phyloP scores from a whole-genome alignment of 1,284 basidiomycete genomes.

The Trametes pubescens region DNA sequence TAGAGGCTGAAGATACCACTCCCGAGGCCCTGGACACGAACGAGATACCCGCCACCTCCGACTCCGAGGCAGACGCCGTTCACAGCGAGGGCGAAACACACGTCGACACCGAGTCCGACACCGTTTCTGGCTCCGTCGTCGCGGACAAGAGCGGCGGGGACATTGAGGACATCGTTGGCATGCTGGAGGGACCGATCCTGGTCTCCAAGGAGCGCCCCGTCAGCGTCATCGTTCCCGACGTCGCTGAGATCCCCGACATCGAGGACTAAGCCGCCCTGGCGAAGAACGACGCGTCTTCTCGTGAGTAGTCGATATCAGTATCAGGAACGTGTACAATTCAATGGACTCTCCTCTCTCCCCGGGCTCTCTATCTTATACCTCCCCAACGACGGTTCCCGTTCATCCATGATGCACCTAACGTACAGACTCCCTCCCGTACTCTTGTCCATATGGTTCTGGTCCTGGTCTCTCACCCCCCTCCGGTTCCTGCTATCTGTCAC shows the following conservation, averaged over 20 bases:
- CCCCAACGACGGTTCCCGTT: constrained; percentile 14
- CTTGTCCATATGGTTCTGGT: constrained; percentile 4
- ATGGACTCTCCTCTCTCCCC: constrained; percentile 8
- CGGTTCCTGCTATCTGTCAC: constrained; percentile 14
- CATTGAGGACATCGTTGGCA: constrained; percentile 69
- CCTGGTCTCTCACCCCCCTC: background rate
- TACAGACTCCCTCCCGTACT: constrained; percentile 11
- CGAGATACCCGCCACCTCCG: constrained; percentile 23
- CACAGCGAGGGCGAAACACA: constrained; percentile 33
- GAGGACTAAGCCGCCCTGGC: constrained; percentile 35
- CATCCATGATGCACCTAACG: constrained; percentile 10
- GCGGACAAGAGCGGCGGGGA: constrained; percentile 47
- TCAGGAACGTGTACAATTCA: constrained; percentile 17
- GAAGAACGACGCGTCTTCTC: background rate
- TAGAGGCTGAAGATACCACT: constrained; percentile 18
- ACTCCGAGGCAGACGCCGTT: constrained; percentile 35
- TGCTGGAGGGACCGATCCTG: constrained; percentile 54
- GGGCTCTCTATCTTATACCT: constrained; percentile 19
- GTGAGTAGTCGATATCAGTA: constrained; percentile 13
- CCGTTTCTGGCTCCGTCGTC: constrained; percentile 30
- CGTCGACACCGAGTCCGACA: constrained; percentile 34
- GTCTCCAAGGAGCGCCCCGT: constrained; percentile 42
- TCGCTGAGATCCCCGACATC: constrained; percentile 45
- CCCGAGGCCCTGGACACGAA: constrained; percentile 11
- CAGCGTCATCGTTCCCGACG: constrained; percentile 42